A percentile compares a stretch with the other conserved stretches of the same genome.
Evolutionary conservation across 768 basidiomycete genomes (phyloP).

Genomic region (Tephrocybe sp.): DNA sequence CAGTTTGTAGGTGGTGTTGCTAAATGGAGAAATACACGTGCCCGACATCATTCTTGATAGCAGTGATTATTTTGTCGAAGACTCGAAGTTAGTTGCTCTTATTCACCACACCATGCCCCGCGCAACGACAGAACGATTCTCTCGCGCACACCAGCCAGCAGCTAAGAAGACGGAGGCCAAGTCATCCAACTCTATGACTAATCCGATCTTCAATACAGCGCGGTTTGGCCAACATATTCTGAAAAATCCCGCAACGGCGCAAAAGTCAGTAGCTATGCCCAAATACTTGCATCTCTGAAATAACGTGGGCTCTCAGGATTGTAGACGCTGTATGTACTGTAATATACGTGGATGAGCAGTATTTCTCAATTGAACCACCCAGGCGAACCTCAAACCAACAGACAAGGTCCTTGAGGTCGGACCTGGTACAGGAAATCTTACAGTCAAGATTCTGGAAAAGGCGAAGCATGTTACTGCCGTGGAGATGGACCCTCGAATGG

Average conservation of each 20-base stretch:
- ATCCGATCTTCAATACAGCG: conserved; percentile 93
- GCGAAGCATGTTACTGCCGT: conserved; percentile 92
- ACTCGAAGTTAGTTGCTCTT: background rate
- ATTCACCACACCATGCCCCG: conserved; percentile 61
- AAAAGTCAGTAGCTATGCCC: conserved; percentile 57
- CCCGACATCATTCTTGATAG: background rate
- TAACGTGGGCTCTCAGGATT: conserved; percentile 30
- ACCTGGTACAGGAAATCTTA: conserved; percentile 96
- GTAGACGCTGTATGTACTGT: conserved; percentile 47
- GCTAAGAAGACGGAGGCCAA: conserved; percentile 46
- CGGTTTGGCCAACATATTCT: conserved; percentile 97
- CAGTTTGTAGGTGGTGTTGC: too few relatives aligned
- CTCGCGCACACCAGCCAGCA: conserved; percentile 66
- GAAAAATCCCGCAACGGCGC: conserved; percentile 89
- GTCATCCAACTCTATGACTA: conserved; percentile 55
- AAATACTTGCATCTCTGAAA: background rate
- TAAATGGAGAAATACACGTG: background rate
- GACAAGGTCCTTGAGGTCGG: conserved; percentile 98
- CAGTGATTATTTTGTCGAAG: conserved; percentile 1
- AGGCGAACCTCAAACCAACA: conserved; percentile 92
- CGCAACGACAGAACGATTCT: conserved; percentile 75
- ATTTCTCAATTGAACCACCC: conserved; percentile 7
- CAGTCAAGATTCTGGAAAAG: conserved; percentile 90
- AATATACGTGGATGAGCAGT: too few relatives aligned
- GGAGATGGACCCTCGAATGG: conserved; percentile 99